Conservation (phyloP, 805 yeast species). For the Debaryomyces maramus region DNA sequence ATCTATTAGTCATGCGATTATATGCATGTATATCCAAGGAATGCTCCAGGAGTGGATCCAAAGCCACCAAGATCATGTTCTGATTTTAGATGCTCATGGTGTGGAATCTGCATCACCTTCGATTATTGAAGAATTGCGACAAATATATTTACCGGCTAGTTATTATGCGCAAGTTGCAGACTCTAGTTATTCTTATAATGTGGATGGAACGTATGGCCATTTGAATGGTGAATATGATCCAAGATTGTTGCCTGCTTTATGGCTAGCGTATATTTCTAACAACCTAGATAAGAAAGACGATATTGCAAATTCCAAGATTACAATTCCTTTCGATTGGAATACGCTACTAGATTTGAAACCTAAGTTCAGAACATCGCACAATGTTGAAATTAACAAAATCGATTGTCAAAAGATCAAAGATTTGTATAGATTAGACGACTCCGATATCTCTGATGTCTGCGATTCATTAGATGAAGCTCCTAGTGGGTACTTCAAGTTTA, state of each 20-base stretch:
- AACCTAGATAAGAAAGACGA: constrained; percentile 11
- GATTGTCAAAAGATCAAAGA: constrained; percentile 16
- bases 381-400: constrained; percentile 5
- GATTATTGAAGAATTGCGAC: not conserved
- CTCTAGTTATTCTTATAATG: not conserved
- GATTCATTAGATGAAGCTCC: not conserved
- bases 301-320: constrained; percentile 17
- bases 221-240: constrained; percentile 23
- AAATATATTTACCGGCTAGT: constrained; percentile 2
- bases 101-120: not conserved
- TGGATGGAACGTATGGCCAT: not conserved
- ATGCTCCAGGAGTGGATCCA: not conserved
- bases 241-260: constrained; percentile 29
- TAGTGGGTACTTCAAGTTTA: constrained; percentile 17
- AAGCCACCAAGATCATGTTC: not conserved
- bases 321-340: constrained; percentile 33
- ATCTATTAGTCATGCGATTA: not conserved
- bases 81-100: not conserved
- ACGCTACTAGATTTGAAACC: constrained; percentile 20
- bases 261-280: constrained; percentile 12
- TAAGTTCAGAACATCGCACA: not conserved
- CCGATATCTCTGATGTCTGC: constrained; percentile 1
- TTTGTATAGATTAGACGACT: constrained; percentile 7
- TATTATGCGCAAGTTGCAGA: not conserved
- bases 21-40: not conserved